These are phyloP conservation scores for Reutealis trisperma DNA, from an alignment of 345 rosid species.

Conservation along the genomic window DNA sequence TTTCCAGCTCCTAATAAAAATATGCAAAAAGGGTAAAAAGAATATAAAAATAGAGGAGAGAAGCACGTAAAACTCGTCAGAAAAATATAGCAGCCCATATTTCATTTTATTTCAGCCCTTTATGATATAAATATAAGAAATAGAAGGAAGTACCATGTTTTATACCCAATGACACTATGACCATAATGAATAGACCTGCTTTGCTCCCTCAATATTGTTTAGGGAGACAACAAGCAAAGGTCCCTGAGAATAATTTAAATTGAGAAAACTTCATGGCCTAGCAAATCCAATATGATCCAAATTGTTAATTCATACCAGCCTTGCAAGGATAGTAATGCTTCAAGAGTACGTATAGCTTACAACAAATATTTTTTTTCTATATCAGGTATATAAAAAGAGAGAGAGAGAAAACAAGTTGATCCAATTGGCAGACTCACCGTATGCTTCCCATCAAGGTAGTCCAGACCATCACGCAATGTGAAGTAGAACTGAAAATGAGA, in stretches of 20 bases:
- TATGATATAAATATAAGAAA: background rate
- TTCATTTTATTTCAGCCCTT: background rate
- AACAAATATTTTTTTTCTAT: background rate
- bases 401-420: background rate
- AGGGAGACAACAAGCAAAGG: background rate
- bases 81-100: too few relatives aligned
- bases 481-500: constrained; percentile 68
- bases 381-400: background rate
- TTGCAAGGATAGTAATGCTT: background rate
- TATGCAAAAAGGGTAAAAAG: background rate
- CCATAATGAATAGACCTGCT: background rate
- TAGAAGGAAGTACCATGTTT: too few relatives aligned
- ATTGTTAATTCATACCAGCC: background rate
- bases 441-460: constrained; percentile 97
- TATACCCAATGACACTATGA: too few relatives aligned
- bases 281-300: background rate
- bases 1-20: background rate
- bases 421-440: constrained; percentile 53
- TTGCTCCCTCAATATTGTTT: background rate
- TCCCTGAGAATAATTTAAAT: background rate
- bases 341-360: too few relatives aligned
- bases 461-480: constrained; percentile 83
- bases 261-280: background rate
- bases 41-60: background rate
- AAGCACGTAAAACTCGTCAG: background rate